Evolutionary conservation across 2,329 filamentous ascomycete genomes (phyloP).

Genomic region (Acrodontium crateriforme): DNA sequence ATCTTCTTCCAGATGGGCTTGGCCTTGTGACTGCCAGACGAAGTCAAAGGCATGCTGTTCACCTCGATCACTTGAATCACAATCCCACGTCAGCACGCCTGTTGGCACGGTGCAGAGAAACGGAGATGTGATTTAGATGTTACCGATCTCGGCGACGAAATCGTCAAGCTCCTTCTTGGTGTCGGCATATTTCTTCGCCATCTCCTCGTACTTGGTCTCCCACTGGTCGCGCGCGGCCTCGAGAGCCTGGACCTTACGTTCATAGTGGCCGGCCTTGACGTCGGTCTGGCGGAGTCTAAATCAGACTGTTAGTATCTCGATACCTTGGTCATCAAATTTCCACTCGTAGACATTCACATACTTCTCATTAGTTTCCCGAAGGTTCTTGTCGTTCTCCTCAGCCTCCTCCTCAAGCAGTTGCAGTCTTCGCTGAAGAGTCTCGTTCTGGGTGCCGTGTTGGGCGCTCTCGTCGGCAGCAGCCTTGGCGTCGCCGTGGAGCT

Average conservation of each 20-base stretch:
- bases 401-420: constrained; percentile 97
- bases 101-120: constrained; percentile 5
- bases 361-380: constrained; percentile 98
- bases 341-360: constrained; percentile 37
- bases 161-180: constrained; percentile 85
- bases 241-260: constrained; percentile 96
- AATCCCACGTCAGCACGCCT: background rate
- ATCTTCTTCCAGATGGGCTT: too few relatives aligned
- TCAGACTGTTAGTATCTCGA: constrained; percentile 5
- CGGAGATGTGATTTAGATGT: constrained; percentile 49
- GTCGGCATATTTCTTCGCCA: constrained; percentile 72
- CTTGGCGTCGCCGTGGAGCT: constrained; percentile 73
- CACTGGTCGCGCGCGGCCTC: constrained; percentile 85
- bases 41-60: too few relatives aligned
- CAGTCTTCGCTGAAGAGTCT: constrained; percentile 79
- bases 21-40: too few relatives aligned
- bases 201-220: constrained; percentile 97
- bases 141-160: constrained; percentile 82
- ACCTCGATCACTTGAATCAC: too few relatives aligned
- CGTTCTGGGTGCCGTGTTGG: constrained; percentile 77
- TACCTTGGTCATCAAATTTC: background rate
- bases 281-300: constrained; percentile 92
- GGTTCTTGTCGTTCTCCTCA: constrained; percentile 88
- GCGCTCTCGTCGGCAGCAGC: constrained; percentile 67
- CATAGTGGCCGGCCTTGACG: constrained; percentile 97